Conservation (phyloP, 1,139 yeast genomes). For the Scheffersomyces titani region DNA sequence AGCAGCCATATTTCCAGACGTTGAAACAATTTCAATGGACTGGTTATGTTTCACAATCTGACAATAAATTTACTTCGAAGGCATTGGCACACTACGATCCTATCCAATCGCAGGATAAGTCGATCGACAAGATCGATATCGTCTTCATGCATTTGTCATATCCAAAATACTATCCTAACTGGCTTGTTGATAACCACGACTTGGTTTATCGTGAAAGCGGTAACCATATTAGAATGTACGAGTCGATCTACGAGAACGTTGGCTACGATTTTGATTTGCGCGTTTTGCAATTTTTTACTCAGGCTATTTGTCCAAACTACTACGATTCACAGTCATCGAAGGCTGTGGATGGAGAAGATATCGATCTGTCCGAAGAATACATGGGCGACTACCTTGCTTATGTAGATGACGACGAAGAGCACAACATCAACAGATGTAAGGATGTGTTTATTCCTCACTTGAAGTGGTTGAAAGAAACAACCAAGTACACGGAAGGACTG, state of each 20-base stretch:
- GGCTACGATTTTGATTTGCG: constrained; percentile 58
- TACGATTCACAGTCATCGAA: constrained; percentile 27
- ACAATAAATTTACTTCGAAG: constrained; percentile 45
- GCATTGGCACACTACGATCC: constrained; percentile 68
- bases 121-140: constrained; percentile 28
- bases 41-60: constrained; percentile 47
- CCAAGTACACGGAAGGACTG: constrained; percentile 6
- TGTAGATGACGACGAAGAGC: constrained; percentile 24
- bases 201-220: constrained; percentile 35
- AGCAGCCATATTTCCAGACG: constrained; percentile 56
- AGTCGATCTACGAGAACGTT: constrained; percentile 37
- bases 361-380: constrained; percentile 24
- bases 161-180: constrained; percentile 59
- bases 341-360: constrained; percentile 27
- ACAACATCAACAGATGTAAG: constrained; percentile 31
- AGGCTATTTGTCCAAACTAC: constrained; percentile 40
- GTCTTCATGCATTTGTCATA: constrained; percentile 64
- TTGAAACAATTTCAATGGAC: constrained; percentile 50
- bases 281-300: constrained; percentile 36
- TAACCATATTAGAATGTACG: constrained; percentile 50
- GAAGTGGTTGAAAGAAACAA: constrained; percentile 24
- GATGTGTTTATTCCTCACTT: constrained; percentile 32
- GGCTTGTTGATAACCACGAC: constrained; percentile 49
- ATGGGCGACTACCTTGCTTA: constrained; percentile 37
- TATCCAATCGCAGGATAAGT: constrained; percentile 19